A percentile compares a stretch with the other conserved stretches of the same genome.
phyloP scores from a whole-genome alignment of 148 eudicot species.

The Polygonum maritimum region DNA sequence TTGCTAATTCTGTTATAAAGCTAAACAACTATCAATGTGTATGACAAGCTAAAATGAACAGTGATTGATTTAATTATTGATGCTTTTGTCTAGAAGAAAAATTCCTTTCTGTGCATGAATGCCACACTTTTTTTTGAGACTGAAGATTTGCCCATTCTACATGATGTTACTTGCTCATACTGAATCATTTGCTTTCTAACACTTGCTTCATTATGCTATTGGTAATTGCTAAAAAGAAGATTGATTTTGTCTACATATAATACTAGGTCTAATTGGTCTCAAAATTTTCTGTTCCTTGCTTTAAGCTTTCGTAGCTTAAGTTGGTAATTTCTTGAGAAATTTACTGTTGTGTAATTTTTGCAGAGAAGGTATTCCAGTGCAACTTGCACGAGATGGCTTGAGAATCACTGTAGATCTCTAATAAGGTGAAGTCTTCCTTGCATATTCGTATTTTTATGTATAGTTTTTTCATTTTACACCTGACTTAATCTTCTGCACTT shows the following conservation, averaged over 20 bases:
- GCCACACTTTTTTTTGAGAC: neutral
- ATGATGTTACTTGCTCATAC: neutral
- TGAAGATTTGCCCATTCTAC: neutral
- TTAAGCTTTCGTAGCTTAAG: neutral
- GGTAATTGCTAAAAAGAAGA: neutral
- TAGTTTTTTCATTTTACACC: neutral
- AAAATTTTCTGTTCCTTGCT: neutral
- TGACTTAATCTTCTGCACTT: neutral
- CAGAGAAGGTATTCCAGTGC: constrained; percentile 87
- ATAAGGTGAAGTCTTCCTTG: constrained; percentile 22
- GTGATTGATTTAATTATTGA: neutral
- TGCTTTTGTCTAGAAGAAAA: neutral
- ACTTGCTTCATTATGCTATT: neutral
- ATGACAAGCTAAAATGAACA: neutral
- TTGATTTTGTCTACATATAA: neutral
- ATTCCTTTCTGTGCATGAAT: neutral
- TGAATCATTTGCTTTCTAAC: neutral
- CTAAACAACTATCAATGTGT: neutral
- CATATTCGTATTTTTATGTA: neutral
- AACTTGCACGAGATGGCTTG: constrained; percentile 90
- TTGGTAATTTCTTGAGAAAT: neutral
- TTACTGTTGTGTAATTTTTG: constrained; percentile 7
- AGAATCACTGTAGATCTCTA: constrained; percentile 64
- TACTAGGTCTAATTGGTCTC: neutral
- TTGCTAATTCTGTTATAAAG: constrained; percentile 55